Percentiles rank a stretch among this genome's conserved stretches.
Evolutionary conservation across 2,329 filamentous ascomycete species (phyloP).

Genomic region (Xylaria digitata): DNA sequence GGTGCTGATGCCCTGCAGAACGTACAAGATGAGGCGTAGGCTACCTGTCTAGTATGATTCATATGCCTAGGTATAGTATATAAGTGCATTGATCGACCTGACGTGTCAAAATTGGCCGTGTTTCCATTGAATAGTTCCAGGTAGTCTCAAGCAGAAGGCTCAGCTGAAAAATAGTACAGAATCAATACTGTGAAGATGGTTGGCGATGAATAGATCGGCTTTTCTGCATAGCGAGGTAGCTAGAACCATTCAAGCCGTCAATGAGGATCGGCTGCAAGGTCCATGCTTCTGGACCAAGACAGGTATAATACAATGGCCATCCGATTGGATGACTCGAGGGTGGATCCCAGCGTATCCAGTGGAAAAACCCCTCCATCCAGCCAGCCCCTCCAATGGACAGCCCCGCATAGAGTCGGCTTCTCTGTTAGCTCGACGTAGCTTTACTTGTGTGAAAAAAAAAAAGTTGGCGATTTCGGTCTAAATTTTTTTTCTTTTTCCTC

Average conservation of each 20-base stretch:
- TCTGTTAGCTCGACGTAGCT: conserved; percentile 39
- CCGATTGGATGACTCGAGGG: conserved; percentile 32
- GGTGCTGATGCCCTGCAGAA: conserved; percentile 4
- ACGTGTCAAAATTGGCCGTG: conserved; percentile 17
- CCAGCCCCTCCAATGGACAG: conserved; percentile 30
- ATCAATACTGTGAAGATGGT: background rate
- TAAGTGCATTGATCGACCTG: conserved; percentile 15
- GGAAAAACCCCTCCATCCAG: conserved; percentile 32
- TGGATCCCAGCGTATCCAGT: conserved; percentile 18
- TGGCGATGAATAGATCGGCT: conserved; percentile 1
- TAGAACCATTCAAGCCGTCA: conserved; percentile 16
- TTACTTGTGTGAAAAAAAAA: conserved; percentile 29
- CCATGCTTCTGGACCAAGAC: conserved; percentile 11
- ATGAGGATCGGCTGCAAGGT: conserved; percentile 24
- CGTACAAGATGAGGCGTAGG: background rate
- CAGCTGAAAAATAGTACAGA: conserved; percentile 12
- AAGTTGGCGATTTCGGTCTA: conserved; percentile 34
- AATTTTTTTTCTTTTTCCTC: conserved; percentile 26
- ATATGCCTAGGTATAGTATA: background rate
- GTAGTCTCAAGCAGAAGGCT: background rate
- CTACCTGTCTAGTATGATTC: background rate
- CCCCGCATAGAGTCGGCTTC: conserved; percentile 32
- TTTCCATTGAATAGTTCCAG: conserved; percentile 2
- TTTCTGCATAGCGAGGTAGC: no score
- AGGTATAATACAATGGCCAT: conserved; percentile 11